A percentile compares a stretch with the other conserved stretches of the same genome.
Evolutionary conservation across 495 filamentous ascomycete species (phyloP).

Genomic region (Glutinoglossum americanum): DNA sequence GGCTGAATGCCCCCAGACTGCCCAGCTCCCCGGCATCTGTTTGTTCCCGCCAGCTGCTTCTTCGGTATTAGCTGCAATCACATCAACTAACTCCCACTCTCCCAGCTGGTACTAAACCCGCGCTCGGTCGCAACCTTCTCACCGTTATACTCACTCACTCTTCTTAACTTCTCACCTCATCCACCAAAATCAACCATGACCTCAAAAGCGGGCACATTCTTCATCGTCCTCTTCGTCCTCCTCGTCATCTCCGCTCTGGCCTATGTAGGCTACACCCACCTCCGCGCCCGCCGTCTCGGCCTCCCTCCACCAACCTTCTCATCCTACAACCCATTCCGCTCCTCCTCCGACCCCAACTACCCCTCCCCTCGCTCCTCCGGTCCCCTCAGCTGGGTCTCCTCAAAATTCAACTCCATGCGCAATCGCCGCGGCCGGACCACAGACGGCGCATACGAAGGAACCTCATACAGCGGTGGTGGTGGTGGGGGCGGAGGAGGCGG

Average conservation of each 20-base stretch:
- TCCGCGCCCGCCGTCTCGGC: slow-evolving; percentile 20
- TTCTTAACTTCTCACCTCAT: too few relatives aligned
- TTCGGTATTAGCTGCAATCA: too few relatives aligned
- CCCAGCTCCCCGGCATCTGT: too few relatives aligned
- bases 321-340: slow-evolving; percentile 14
- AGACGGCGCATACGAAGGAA: slow-evolving; percentile 19
- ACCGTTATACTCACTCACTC: too few relatives aligned
- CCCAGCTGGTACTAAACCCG: too few relatives aligned
- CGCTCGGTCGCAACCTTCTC: too few relatives aligned
- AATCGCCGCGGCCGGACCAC: slow-evolving; percentile 11
- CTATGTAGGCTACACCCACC: slow-evolving; percentile 15
- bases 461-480: slow-evolving; percentile 10
- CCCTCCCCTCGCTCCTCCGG: slow-evolving; percentile 17
- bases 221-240: slow-evolving; percentile 19
- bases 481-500: background rate
- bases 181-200: background rate
- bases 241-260: slow-evolving; percentile 12
- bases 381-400: slow-evolving; percentile 16
- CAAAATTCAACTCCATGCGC: slow-evolving; percentile 12
- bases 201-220: slow-evolving; percentile 10
- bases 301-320: slow-evolving; percentile 19
- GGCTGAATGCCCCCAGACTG: too few relatives aligned
- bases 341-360: slow-evolving; percentile 5
- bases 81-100: too few relatives aligned
- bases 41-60: too few relatives aligned